A percentile compares a stretch with the other conserved stretches of the same genome.
Conservation (phyloP, 768 basidiomycete genomes). For the Kondoa subrosea region DNA sequence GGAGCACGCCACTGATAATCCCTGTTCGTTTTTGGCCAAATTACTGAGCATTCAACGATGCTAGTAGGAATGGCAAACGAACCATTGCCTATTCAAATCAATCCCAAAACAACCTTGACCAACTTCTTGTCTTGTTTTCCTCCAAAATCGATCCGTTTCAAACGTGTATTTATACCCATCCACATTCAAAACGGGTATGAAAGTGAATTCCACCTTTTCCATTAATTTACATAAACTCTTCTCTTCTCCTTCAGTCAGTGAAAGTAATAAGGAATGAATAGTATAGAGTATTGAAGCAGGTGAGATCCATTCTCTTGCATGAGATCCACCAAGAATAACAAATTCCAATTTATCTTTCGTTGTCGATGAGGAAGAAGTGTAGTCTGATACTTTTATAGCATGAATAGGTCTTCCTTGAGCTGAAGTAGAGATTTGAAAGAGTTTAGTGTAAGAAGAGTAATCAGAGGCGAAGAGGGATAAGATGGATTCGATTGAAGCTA, state of each 20-base stretch:
- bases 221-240: slow-evolving; percentile 31
- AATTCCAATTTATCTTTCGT: slow-evolving; percentile 40
- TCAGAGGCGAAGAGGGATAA: slow-evolving; percentile 38
- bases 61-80: background rate
- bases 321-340: slow-evolving; percentile 54
- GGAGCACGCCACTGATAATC: slow-evolving; percentile 36
- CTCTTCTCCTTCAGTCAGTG: slow-evolving; percentile 37
- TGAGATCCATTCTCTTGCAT: slow-evolving; percentile 73
- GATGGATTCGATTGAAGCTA: slow-evolving; percentile 43
- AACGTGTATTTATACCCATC: slow-evolving; percentile 51
- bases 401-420: background rate
- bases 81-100: slow-evolving; percentile 66
- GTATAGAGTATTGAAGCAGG: slow-evolving; percentile 56
- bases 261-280: slow-evolving; percentile 48
- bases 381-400: slow-evolving; percentile 9
- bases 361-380: slow-evolving; percentile 14
- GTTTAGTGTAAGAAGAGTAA: slow-evolving; percentile 32
- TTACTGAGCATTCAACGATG: background rate
- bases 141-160: slow-evolving; percentile 51
- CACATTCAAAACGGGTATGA: slow-evolving; percentile 41
- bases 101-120: slow-evolving; percentile 48
- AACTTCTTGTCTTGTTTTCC: slow-evolving; percentile 46
- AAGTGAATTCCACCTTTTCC: slow-evolving; percentile 43
- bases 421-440: background rate
- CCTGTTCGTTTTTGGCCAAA: too few species aligned